These are phyloP conservation scores for Dictyostelium capitatum DNA, from an alignment of 78 protist genomes.

Conservation along the genomic window DNA sequence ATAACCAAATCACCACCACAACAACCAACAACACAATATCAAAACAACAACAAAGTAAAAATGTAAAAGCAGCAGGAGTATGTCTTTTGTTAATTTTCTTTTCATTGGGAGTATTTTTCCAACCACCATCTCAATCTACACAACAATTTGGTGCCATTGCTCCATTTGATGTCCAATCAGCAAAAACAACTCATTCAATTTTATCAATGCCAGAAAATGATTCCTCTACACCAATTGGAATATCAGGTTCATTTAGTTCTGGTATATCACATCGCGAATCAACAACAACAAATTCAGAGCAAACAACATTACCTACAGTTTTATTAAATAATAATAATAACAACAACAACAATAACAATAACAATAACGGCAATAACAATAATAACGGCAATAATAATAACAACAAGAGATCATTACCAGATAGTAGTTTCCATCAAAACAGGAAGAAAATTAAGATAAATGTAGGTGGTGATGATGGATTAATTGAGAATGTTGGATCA, in stretches of 20 bases:
- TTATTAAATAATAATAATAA: neutral
- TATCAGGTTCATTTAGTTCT: neutral
- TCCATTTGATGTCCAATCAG: neutral
- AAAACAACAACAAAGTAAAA: slow-evolving; percentile 22
- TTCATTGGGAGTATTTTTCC: slow-evolving; percentile 60
- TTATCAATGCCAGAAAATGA: slow-evolving; percentile 10
- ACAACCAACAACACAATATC: slow-evolving; percentile 7
- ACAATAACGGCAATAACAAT: neutral
- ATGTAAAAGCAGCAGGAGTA: slow-evolving; percentile 79
- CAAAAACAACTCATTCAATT: neutral
- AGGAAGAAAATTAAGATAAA: slow-evolving; percentile 11
- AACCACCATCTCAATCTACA: slow-evolving; percentile 9
- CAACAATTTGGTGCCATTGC: slow-evolving; percentile 16
- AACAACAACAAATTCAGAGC: too few relatives aligned
- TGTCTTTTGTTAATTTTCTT: slow-evolving; percentile 64
- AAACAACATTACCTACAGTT: neutral
- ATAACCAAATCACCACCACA: slow-evolving; percentile 11
- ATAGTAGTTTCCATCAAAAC: neutral
- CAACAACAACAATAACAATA: neutral
- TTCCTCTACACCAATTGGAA: neutral
- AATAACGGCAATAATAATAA: neutral
- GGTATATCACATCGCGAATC: neutral
- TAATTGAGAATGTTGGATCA: neutral
- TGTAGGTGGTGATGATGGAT: neutral
- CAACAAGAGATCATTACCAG: neutral